Conservation (phyloP, 1,284 basidiomycete species). For the Taiwanofungus camphoratus region DNA sequence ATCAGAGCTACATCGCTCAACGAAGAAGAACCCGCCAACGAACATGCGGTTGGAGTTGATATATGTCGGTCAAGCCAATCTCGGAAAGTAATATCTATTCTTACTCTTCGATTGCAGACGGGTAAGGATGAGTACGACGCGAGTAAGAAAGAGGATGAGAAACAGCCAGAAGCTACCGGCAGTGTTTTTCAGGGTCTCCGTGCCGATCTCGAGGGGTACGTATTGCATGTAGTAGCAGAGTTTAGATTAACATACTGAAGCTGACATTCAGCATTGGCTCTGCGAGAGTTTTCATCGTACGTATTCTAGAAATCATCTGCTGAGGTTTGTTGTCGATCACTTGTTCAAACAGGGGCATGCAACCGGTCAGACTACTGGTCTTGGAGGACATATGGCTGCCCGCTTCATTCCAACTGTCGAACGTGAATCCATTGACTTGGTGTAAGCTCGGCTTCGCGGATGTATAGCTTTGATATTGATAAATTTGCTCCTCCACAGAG, state of each 20-base stretch:
- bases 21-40: slow-evolving; percentile 90
- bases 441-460: slow-evolving; percentile 45
- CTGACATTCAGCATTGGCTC: slow-evolving; percentile 43
- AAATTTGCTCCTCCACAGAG: slow-evolving; percentile 38
- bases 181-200: slow-evolving; percentile 85
- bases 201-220: slow-evolving; percentile 77
- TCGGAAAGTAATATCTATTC: slow-evolving; percentile 8
- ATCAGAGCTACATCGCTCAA: slow-evolving; percentile 82
- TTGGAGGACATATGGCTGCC: slow-evolving; percentile 87
- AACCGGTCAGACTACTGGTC: slow-evolving; percentile 89
- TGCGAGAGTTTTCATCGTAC: slow-evolving; percentile 74
- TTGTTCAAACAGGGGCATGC: slow-evolving; percentile 53
- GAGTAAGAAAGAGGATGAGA: slow-evolving; percentile 61
- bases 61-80: slow-evolving; percentile 64
- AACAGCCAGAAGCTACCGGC: slow-evolving; percentile 52
- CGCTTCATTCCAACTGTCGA: slow-evolving; percentile 98
- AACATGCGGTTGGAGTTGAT: slow-evolving; percentile 81
- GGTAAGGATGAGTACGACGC: slow-evolving; percentile 85
- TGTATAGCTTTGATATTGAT: slow-evolving; percentile 13
- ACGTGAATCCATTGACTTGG: slow-evolving; percentile 88
- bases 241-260: neutral
- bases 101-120: slow-evolving; percentile 43
- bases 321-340: slow-evolving; percentile 7
- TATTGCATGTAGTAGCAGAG: slow-evolving; percentile 9
- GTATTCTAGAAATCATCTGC: slow-evolving; percentile 14